Conservation (phyloP, 352 stramenopile species). For the Pythium coloratum region DNA sequence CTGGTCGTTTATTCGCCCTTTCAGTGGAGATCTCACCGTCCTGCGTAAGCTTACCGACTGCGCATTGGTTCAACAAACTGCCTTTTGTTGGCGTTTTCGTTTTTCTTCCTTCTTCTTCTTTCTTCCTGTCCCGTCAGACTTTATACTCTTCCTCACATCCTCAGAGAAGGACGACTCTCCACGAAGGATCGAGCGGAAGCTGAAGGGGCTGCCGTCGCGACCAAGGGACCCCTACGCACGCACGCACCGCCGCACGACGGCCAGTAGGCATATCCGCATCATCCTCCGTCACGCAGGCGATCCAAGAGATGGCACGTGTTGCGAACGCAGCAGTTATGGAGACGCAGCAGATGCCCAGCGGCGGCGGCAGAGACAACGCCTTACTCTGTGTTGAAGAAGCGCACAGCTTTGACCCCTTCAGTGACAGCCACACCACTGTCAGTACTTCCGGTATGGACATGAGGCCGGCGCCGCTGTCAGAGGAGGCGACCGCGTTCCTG, state of each 20-base stretch:
- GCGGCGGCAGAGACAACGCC: background rate
- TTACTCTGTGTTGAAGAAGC: background rate
- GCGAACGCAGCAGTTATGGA: background rate
- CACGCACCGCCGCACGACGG: background rate
- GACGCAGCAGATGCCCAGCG: background rate
- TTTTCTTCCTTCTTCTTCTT: slow-evolving; percentile 1
- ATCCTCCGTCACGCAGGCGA: background rate
- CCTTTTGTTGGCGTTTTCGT: background rate
- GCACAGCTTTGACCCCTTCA: background rate
- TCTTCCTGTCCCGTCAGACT: background rate
- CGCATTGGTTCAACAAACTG: background rate
- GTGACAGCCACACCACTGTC: background rate
- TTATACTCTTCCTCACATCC: background rate
- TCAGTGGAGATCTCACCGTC: background rate
- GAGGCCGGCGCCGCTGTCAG: slow-evolving; percentile 12
- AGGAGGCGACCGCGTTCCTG: slow-evolving; percentile 21
- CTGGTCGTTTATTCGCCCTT: background rate
- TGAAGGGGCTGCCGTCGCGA: background rate
- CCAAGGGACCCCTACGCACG: background rate
- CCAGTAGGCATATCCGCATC: background rate
- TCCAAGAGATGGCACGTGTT: background rate
- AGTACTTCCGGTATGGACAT: background rate
- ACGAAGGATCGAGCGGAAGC: slow-evolving; percentile 4
- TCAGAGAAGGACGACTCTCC: background rate
- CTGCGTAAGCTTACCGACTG: background rate